Conservation (phyloP, 2,329 filamentous ascomycete genomes). For the Trichoderma polysporum region DNA sequence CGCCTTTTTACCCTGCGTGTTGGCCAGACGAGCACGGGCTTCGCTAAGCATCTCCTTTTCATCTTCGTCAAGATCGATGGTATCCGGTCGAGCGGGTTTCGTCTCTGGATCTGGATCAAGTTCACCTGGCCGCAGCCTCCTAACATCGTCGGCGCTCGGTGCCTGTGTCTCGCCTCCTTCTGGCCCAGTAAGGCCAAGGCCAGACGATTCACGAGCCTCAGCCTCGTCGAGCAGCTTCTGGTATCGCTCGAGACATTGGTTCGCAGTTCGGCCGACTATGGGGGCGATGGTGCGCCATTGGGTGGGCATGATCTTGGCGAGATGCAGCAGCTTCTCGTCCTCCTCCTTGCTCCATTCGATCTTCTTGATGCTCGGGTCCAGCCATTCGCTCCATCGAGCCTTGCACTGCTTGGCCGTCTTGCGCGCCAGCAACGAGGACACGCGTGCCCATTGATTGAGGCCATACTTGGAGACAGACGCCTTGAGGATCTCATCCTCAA, state of each 20-base stretch:
- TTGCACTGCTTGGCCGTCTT: conserved; percentile 99
- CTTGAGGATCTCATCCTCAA: conserved; percentile 95
- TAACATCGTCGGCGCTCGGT: conserved; percentile 88
- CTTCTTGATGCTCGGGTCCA: conserved; percentile 96
- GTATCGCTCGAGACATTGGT: conserved; percentile 95
- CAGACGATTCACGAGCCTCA: conserved; percentile 82
- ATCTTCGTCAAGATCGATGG: conserved; percentile 96
- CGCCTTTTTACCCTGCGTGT: conserved; percentile 98
- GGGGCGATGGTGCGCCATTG: conserved; percentile 99
- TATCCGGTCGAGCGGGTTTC: conserved; percentile 92
- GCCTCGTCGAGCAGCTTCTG: conserved; percentile 96
- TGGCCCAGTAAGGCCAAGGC: conserved; percentile 79
- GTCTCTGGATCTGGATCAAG: conserved; percentile 96
- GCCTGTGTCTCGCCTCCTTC: conserved; percentile 84
- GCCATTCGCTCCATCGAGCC: conserved; percentile 96
- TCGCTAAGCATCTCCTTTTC: conserved; percentile 99
- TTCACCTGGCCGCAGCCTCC: conserved; percentile 85
- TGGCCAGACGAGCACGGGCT: conserved; percentile 90
- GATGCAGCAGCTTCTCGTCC: conserved; percentile 92
- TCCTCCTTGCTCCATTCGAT: conserved; percentile 99
- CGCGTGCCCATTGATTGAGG: conserved; percentile 96
- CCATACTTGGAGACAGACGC: conserved; percentile 93
- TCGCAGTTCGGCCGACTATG: conserved; percentile 92
- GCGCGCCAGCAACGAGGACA: conserved; percentile 92
- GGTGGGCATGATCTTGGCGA: conserved; percentile 97